phyloP scores from a whole-genome alignment of 2,329 filamentous ascomycete genomes.

The Trichoderma simmonsii region DNA sequence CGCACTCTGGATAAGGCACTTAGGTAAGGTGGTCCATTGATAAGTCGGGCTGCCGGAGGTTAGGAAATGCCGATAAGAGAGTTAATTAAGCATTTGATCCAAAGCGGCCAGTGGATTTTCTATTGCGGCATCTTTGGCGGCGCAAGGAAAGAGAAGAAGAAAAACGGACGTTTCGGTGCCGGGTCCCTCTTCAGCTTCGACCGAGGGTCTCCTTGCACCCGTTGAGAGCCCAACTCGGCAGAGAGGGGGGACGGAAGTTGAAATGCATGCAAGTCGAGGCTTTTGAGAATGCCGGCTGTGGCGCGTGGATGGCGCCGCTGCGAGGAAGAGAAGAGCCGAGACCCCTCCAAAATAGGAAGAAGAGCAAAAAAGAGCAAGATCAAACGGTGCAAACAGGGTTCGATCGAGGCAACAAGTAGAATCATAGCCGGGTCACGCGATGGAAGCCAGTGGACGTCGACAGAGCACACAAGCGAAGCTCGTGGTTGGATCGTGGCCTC shows the following conservation, averaged over 20 bases:
- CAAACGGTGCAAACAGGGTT: background rate
- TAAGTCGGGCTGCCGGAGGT: conserved; percentile 16
- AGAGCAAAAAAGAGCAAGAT: background rate
- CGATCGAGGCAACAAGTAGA: background rate
- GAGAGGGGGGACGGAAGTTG: background rate
- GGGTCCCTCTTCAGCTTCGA: conserved; percentile 7
- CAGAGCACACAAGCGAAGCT: background rate
- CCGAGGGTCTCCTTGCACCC: background rate
- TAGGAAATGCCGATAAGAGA: conserved; percentile 15
- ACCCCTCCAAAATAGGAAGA: background rate
- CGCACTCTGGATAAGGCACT: background rate
- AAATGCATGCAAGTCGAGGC: background rate
- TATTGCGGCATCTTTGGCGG: background rate
- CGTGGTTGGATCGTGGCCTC: background rate
- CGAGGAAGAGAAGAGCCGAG: background rate
- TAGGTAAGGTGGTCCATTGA: background rate
- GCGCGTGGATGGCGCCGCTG: background rate
- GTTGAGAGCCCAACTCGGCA: background rate
- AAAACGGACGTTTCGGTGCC: conserved; percentile 10
- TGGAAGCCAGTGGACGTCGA: background rate
- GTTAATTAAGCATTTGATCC: background rate
- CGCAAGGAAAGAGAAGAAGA: background rate
- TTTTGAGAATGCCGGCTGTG: background rate
- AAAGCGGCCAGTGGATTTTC: background rate
- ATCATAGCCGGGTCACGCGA: background rate